These are phyloP conservation scores for Fusarium siculi DNA, from an alignment of 2,329 filamentous ascomycete genomes.

Conservation along the genomic window DNA sequence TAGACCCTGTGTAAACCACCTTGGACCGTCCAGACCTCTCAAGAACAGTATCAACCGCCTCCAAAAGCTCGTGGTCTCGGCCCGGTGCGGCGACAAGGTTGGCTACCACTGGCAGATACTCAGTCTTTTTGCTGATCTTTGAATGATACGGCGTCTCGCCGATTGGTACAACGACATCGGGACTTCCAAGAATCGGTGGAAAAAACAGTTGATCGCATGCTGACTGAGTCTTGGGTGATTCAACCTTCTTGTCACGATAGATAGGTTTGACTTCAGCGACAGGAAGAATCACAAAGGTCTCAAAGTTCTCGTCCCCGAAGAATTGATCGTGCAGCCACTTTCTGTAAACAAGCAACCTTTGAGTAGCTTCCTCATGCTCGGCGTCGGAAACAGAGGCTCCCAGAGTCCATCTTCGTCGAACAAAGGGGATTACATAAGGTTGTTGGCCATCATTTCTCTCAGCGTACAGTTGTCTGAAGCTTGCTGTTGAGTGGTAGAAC, in stretches of 20 bases:
- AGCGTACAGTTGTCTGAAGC: not conserved
- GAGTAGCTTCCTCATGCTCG: not conserved
- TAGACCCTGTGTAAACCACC: fast-evolving
- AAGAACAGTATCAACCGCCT: too few species aligned
- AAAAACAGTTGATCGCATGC: not conserved
- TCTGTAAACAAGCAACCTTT: not conserved
- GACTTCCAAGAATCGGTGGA: fast-evolving
- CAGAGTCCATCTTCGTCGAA: not conserved
- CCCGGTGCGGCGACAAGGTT: not conserved
- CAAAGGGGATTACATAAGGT: not conserved
- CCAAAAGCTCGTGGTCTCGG: not conserved
- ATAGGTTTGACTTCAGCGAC: not conserved
- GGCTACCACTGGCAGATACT: not conserved
- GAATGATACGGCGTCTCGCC: fast-evolving
- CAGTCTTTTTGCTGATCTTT: not conserved
- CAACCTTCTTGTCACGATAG: not conserved
- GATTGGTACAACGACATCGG: not conserved
- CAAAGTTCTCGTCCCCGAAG: not conserved
- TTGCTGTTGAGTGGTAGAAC: not conserved
- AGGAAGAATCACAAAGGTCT: not conserved
- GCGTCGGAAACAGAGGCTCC: not conserved
- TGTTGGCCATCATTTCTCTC: not conserved
- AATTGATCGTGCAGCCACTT: not conserved
- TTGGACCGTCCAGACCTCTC: not conserved
- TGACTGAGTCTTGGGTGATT: not conserved